Conservation (phyloP, 2,329 filamentous ascomycete species). For the Hirsutella minnesotensis region DNA sequence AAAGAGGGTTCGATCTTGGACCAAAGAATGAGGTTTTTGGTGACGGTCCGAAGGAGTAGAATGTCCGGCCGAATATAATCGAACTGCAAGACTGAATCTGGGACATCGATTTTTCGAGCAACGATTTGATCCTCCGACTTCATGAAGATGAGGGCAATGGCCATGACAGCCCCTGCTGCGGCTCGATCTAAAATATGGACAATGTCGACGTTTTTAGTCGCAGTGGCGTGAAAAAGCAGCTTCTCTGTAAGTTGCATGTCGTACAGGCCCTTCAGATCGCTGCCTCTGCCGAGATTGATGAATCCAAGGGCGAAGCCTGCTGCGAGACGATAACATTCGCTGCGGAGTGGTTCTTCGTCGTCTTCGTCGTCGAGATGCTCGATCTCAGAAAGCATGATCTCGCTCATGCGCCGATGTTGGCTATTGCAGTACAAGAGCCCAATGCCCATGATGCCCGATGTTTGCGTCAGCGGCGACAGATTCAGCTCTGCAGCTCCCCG, state of each 20-base stretch:
- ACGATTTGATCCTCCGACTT: constrained; percentile 84
- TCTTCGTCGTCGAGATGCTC: constrained; percentile 71
- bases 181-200: constrained; percentile 90
- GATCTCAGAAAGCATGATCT: constrained; percentile 97
- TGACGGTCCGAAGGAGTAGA: constrained; percentile 77
- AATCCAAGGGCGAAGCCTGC: constrained; percentile 88
- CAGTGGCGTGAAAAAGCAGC: constrained; percentile 72
- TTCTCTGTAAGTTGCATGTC: constrained; percentile 91
- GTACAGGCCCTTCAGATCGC: constrained; percentile 75
- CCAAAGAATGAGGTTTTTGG: constrained; percentile 90
- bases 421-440: constrained; percentile 89
- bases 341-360: constrained; percentile 74
- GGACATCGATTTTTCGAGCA: constrained; percentile 85
- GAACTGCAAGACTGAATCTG: constrained; percentile 80
- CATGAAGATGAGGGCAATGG: constrained; percentile 88
- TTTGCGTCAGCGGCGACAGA: constrained; percentile 83
- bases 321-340: constrained; percentile 91
- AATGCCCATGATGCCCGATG: constrained; percentile 93
- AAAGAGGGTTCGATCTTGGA: constrained; percentile 62
- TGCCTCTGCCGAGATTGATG: constrained; percentile 89
- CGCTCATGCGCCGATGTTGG: constrained; percentile 95
- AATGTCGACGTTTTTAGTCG: constrained; percentile 80
- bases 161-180: constrained; percentile 84
- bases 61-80: constrained; percentile 93
- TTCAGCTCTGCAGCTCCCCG: constrained; percentile 89